Evolutionary conservation across 192 early-diverging fungal species (phyloP).

Genomic region (Obelidium mucronatum): DNA sequence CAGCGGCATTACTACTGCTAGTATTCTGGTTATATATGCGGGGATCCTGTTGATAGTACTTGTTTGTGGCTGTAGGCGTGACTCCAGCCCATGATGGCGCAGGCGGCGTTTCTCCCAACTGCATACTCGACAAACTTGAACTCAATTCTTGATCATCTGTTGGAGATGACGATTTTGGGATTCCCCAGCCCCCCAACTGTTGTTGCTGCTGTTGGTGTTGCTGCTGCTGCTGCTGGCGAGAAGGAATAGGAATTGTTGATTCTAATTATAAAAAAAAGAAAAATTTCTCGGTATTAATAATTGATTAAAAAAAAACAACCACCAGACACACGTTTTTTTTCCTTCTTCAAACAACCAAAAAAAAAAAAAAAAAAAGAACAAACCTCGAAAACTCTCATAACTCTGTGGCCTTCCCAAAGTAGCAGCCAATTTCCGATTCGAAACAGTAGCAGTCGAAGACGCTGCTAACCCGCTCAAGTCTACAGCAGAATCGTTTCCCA

Average conservation of each 20-base stretch:
- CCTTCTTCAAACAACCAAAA: background rate
- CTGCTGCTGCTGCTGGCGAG: background rate
- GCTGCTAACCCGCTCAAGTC: too few species aligned
- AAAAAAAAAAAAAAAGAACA: background rate
- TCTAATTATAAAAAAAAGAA: background rate
- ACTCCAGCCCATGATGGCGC: background rate
- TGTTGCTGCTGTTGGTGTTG: background rate
- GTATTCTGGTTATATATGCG: background rate
- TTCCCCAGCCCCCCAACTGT: background rate
- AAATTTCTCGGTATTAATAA: too few species aligned
- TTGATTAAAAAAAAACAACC: background rate
- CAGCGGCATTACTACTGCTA: background rate
- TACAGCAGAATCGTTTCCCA: too few species aligned
- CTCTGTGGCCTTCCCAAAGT: background rate
- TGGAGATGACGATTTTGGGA: background rate
- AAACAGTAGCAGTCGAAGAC: background rate
- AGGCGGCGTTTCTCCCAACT: background rate
- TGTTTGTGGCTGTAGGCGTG: background rate
- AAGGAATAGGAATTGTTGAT: background rate
- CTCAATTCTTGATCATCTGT: background rate
- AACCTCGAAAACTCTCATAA: conserved; percentile 4
- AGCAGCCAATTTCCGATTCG: background rate
- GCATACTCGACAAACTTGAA: background rate
- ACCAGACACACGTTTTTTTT: background rate
- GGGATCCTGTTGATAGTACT: background rate